These are phyloP conservation scores for Diddensiella santjacobensis DNA, from an alignment of 805 yeast genomes.

Conservation along the genomic window DNA sequence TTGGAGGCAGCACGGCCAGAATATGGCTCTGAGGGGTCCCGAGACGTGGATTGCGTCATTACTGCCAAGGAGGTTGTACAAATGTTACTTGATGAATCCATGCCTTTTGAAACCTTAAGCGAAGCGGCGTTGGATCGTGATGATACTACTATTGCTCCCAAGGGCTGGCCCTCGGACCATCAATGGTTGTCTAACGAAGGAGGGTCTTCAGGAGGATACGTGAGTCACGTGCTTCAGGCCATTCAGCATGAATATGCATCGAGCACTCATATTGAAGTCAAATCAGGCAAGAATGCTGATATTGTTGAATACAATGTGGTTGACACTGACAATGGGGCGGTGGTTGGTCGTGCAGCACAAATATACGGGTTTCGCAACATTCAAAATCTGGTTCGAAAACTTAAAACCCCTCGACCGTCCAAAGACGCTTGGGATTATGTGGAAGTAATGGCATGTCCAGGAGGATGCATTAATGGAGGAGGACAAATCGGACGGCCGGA, in stretches of 20 bases:
- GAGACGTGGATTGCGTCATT: constrained; percentile 89
- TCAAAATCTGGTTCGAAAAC: constrained; percentile 84
- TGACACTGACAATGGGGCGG: constrained; percentile 28
- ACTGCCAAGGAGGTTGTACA: constrained; percentile 86
- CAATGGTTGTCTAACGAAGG: constrained; percentile 78
- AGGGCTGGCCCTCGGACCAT: constrained; percentile 52
- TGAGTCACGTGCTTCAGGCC: constrained; percentile 57
- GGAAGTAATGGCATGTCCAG: constrained; percentile 98
- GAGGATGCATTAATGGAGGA: constrained; percentile 96
- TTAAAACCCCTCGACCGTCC: constrained; percentile 41
- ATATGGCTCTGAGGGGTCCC: constrained; percentile 34
- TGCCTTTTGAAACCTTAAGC: constrained; percentile 28
- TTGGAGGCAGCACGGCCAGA: constrained; percentile 90
- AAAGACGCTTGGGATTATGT: constrained; percentile 80
- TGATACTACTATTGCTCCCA: constrained; percentile 38
- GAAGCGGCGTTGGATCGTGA: background rate
- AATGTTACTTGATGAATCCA: constrained; percentile 52
- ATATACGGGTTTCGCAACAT: constrained; percentile 93
- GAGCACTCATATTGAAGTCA: constrained; percentile 43
- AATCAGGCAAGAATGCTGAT: constrained; percentile 66
- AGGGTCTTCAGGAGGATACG: constrained; percentile 86
- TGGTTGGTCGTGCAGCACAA: constrained; percentile 56
- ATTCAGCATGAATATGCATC: constrained; percentile 24
- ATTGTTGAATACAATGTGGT: constrained; percentile 63
- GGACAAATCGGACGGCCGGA: constrained; percentile 65